phyloP scores from a whole-genome alignment of 768 basidiomycete genomes.

The Boletus rubroflammeus region DNA sequence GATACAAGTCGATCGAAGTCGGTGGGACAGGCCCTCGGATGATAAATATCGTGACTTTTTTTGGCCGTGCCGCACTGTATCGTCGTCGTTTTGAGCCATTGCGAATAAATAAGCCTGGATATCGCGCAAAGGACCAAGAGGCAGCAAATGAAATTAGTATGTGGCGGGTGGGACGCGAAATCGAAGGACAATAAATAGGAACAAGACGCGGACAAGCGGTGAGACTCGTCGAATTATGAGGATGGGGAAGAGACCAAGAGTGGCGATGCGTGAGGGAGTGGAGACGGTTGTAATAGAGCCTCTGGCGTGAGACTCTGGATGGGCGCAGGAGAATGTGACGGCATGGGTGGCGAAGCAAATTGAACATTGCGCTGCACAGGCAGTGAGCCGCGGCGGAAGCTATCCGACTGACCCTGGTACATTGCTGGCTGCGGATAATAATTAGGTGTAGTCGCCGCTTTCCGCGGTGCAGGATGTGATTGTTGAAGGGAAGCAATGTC shows the following conservation, averaged over 20 bases:
- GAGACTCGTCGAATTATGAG: slow-evolving; percentile 10
- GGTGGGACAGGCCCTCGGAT: slow-evolving; percentile 7
- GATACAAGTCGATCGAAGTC: slow-evolving; percentile 27
- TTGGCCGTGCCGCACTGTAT: slow-evolving; percentile 18
- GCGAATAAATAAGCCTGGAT: slow-evolving; percentile 31
- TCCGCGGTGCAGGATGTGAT: slow-evolving; percentile 32
- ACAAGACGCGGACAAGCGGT: slow-evolving; percentile 13
- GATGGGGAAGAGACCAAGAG: slow-evolving; percentile 23
- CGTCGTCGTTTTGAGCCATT: slow-evolving; percentile 28
- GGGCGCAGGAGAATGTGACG: slow-evolving; percentile 25
- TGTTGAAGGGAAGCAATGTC: slow-evolving; percentile 58
- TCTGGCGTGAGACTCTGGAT: slow-evolving; percentile 28
- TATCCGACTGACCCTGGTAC: slow-evolving; percentile 30
- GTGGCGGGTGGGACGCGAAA: slow-evolving; percentile 16
- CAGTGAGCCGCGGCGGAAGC: slow-evolving; percentile 31
- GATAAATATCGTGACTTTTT: slow-evolving; percentile 29
- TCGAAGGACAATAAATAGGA: slow-evolving; percentile 30
- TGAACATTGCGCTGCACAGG: slow-evolving; percentile 27
- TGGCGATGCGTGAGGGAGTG: slow-evolving; percentile 27
- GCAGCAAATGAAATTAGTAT: slow-evolving; percentile 2
- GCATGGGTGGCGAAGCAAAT: slow-evolving; percentile 32
- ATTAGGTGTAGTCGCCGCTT: slow-evolving; percentile 30
- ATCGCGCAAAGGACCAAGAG: slow-evolving; percentile 21
- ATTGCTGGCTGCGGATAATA: slow-evolving; percentile 32
- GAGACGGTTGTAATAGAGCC: slow-evolving; percentile 20